Evolutionary conservation across 495 filamentous ascomycete genomes (phyloP).

Genomic region (Aspergillus cristatus): DNA sequence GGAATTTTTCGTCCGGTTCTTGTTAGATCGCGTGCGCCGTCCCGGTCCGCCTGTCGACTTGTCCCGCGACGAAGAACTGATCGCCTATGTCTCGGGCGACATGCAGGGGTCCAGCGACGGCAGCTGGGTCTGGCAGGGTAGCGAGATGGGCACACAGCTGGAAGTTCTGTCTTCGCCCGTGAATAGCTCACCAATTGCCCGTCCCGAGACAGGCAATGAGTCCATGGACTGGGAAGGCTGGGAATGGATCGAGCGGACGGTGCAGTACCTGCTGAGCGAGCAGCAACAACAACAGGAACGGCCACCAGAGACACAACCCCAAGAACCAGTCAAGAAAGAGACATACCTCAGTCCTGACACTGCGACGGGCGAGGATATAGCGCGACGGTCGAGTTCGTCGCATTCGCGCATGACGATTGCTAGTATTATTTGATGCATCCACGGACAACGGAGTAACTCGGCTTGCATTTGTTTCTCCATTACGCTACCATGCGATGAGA

Average conservation of each 20-base stretch:
- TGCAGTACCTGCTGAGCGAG: constrained; percentile 37
- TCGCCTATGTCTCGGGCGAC: constrained; percentile 83
- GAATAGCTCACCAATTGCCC: constrained; percentile 4
- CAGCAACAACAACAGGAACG: constrained; percentile 21
- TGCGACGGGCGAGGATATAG: constrained; percentile 26
- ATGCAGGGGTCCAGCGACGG: constrained; percentile 74
- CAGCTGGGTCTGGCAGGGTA: constrained; percentile 80
- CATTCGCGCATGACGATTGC: constrained; percentile 67
- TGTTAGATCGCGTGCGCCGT: constrained; percentile 50
- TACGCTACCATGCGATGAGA: too few relatives aligned
- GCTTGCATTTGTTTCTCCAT: too few relatives aligned
- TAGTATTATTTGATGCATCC: constrained; percentile 66
- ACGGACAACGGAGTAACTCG: too few relatives aligned
- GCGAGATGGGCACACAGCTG: constrained; percentile 40
- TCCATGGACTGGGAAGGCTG: constrained; percentile 42
- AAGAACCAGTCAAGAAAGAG: constrained; percentile 10
- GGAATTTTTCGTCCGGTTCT: constrained; percentile 65
- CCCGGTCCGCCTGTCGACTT: constrained; percentile 38
- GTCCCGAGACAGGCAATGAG: constrained; percentile 1
- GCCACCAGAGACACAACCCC: constrained; percentile 8
- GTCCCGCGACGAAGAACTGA: constrained; percentile 80
- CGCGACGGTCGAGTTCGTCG: constrained; percentile 24
- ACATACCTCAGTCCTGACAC: constrained; percentile 25
- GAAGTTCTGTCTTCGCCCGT: constrained; percentile 16
- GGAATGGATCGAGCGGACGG: constrained; percentile 42